phyloP scores from a whole-genome alignment of 768 basidiomycete species.

The Postia placenta region DNA sequence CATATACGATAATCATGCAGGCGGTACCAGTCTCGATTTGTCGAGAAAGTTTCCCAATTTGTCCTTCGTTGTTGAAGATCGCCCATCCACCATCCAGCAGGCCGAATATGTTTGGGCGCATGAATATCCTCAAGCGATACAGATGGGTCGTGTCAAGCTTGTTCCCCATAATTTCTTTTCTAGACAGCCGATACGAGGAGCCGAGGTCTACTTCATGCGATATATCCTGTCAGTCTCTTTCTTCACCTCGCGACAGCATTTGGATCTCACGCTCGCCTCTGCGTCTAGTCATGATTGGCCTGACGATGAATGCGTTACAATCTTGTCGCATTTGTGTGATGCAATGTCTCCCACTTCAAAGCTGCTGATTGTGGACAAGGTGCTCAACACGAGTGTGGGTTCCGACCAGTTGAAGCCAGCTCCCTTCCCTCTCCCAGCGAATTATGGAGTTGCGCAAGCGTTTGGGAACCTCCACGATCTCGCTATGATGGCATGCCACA shows the following conservation, averaged over 20 bases:
- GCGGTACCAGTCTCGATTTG: constrained; percentile 10
- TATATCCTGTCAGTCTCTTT: constrained; percentile 4
- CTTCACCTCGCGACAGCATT: neutral
- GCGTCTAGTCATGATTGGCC: constrained; percentile 10
- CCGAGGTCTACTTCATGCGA: constrained; percentile 9
- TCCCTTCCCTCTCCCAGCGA: constrained; percentile 10
- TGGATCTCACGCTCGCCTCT: neutral
- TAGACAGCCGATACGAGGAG: constrained; percentile 10
- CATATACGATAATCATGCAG: neutral
- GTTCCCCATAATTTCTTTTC: constrained; percentile 12
- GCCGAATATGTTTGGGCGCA: constrained; percentile 8
- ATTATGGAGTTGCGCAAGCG: constrained; percentile 6
- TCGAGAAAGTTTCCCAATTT: constrained; percentile 12
- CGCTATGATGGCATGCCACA: constrained; percentile 9
- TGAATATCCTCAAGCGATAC: constrained; percentile 1
- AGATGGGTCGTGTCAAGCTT: neutral
- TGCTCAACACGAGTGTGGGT: constrained; percentile 5
- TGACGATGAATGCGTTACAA: constrained; percentile 7
- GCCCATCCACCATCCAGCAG: constrained; percentile 7
- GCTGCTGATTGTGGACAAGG: constrained; percentile 6
- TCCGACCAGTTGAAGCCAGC: constrained; percentile 2
- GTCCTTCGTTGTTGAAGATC: constrained; percentile 17
- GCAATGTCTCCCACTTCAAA: constrained; percentile 4
- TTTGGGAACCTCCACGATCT: constrained; percentile 8
- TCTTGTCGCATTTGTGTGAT: constrained; percentile 6